phyloP scores from a whole-genome alignment of 2,329 filamentous ascomycete genomes.

The Diaporthe destruens region DNA sequence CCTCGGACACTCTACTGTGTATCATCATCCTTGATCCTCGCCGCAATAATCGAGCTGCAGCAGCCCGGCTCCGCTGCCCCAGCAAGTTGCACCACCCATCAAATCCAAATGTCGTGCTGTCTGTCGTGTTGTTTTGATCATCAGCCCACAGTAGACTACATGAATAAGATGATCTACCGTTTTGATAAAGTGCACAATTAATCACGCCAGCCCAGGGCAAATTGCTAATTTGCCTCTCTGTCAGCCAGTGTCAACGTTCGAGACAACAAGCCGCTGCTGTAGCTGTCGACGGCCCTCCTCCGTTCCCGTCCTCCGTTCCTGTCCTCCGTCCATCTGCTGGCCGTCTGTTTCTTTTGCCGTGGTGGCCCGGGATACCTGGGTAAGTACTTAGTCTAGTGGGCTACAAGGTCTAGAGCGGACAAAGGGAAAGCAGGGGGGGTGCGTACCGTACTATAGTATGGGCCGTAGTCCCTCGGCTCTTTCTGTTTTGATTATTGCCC shows the following conservation, averaged over 20 bases:
- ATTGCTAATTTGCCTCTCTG: constrained; percentile 9
- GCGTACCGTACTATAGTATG: too few species aligned
- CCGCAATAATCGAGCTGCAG: not conserved
- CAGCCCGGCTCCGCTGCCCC: not conserved
- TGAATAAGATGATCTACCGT: not conserved
- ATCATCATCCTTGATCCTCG: not conserved
- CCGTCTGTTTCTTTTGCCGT: not conserved
- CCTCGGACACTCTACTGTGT: too few species aligned
- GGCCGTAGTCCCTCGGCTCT: not conserved
- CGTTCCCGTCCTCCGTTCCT: not conserved
- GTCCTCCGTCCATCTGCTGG: not conserved
- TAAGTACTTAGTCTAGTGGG: too few species aligned
- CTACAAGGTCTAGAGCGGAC: not conserved
- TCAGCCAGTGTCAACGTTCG: not conserved
- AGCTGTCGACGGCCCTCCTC: not conserved
- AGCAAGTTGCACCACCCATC: not conserved
- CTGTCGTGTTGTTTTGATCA: not conserved
- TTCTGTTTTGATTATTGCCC: not conserved
- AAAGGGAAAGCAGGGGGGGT: constrained; percentile 12
- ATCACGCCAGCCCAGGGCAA: not conserved
- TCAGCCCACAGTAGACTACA: not conserved
- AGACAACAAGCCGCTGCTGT: too few species aligned
- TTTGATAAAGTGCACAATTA: not conserved
- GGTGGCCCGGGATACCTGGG: not conserved
- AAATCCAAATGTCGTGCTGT: too few species aligned